A percentile compares a stretch with the other conserved stretches of the same genome.
Evolutionary conservation across 2,329 filamentous ascomycete species (phyloP).

Genomic region (Shiraia sp.): DNA sequence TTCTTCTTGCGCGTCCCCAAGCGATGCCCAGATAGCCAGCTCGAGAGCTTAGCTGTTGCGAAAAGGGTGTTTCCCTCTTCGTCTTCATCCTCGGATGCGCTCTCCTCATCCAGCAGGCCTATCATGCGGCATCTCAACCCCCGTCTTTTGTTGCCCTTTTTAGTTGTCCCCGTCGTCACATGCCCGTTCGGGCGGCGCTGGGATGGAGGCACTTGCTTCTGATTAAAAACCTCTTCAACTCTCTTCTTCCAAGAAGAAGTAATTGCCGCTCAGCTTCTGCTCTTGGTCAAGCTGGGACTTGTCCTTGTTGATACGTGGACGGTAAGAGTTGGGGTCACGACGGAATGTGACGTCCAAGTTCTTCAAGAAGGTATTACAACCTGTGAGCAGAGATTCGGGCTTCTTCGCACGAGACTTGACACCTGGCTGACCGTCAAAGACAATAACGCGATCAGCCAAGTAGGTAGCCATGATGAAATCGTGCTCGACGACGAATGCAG

Average conservation of each 20-base stretch:
- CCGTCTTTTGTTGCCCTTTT: conserved; percentile 42
- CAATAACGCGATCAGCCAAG: conserved; percentile 91
- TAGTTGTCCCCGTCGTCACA: conserved; percentile 45
- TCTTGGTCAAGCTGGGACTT: conserved; percentile 96
- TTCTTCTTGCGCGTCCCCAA: neutral
- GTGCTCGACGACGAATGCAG: conserved; percentile 98
- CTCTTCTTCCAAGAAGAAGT: conserved; percentile 95
- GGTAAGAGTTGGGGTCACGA: conserved; percentile 92
- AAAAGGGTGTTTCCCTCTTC: conserved; percentile 62
- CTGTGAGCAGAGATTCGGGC: conserved; percentile 89
- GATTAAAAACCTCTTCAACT: conserved; percentile 67
- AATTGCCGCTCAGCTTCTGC: conserved; percentile 92
- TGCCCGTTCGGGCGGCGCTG: conserved; percentile 46
- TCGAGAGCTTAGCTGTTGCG: conserved; percentile 70
- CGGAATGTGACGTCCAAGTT: conserved; percentile 98
- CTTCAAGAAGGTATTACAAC: conserved; percentile 96
- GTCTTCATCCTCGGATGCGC: conserved; percentile 63
- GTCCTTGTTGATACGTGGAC: conserved; percentile 97
- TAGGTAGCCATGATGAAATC: conserved; percentile 97
- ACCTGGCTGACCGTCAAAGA: conserved; percentile 94
- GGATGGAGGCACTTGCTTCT: conserved; percentile 46
- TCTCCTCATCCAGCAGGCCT: conserved; percentile 56
- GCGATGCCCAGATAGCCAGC: conserved; percentile 8
- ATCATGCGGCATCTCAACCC: conserved; percentile 30
- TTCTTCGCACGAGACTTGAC: conserved; percentile 84